Conservation (phyloP, 1,284 basidiomycete species). For the Ceratobasidium sp. region DNA sequence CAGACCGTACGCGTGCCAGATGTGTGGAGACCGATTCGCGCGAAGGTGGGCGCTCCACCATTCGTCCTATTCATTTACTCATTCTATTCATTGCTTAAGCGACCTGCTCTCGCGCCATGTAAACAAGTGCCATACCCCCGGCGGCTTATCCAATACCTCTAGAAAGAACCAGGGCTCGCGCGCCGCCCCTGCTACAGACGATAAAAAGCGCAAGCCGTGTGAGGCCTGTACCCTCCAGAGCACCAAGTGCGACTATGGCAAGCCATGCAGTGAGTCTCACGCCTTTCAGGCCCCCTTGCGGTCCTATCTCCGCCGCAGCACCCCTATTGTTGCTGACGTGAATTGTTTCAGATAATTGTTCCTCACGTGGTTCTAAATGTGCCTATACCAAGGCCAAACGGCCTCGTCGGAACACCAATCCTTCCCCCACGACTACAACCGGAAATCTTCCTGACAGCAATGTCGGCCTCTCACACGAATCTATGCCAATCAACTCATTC, state of each 20-base stretch:
- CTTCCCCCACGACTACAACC: not conserved
- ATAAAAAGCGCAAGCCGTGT: conserved; percentile 50
- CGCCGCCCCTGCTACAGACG: conserved; percentile 38
- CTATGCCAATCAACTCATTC: conserved; percentile 9
- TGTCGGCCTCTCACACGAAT: conserved; percentile 4
- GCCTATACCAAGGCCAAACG: conserved; percentile 76
- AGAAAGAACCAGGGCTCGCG: conserved; percentile 46
- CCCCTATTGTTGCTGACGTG: conserved; percentile 34
- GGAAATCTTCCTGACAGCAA: not conserved
- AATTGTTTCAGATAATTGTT: conserved; percentile 68
- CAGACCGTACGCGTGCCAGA: conserved; percentile 87
- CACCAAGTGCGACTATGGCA: conserved; percentile 70
- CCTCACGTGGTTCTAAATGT: conserved; percentile 74
- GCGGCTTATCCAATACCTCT: conserved; percentile 62
- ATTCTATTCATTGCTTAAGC: conserved; percentile 52
- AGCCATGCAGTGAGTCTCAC: conserved; percentile 67
- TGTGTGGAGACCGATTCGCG: conserved; percentile 89
- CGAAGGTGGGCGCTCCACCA: conserved; percentile 61
- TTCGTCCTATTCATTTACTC: conserved; percentile 28
- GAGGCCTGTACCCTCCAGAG: conserved; percentile 67
- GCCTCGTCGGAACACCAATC: conserved; percentile 24
- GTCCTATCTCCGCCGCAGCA: not conserved
- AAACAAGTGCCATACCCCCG: conserved; percentile 85
- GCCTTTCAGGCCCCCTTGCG: conserved; percentile 31
- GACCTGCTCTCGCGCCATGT: conserved; percentile 87